A percentile compares a stretch with the other conserved stretches of the same genome.
These are phyloP conservation scores for Xylaria acuta DNA, from an alignment of 495 filamentous ascomycete genomes.

Conservation along the genomic window DNA sequence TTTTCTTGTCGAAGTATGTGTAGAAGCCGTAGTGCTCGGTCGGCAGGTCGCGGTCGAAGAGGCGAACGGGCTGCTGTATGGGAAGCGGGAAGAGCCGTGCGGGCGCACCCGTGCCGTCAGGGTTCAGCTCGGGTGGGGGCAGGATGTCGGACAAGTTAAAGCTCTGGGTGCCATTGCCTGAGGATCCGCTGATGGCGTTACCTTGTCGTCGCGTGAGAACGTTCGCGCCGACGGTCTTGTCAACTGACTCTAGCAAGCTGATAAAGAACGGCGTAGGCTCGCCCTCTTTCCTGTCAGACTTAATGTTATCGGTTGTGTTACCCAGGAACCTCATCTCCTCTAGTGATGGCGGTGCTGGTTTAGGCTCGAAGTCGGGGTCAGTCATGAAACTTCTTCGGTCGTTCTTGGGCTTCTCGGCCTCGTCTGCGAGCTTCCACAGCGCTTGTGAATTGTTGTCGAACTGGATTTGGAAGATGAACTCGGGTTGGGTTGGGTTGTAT, in stretches of 20 bases:
- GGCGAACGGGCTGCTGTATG: slow-evolving; percentile 76
- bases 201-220: slow-evolving; percentile 45
- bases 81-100: slow-evolving; percentile 73
- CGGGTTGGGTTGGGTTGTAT: slow-evolving; percentile 69
- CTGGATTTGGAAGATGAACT: slow-evolving; percentile 78
- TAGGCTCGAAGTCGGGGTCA: slow-evolving; percentile 55
- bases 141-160: slow-evolving; percentile 58
- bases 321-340: slow-evolving; percentile 80
- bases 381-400: slow-evolving; percentile 25
- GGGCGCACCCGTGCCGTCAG: slow-evolving; percentile 73
- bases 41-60: slow-evolving; percentile 80
- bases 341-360: slow-evolving; percentile 67
- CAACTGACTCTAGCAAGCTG: slow-evolving; percentile 49
- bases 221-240: slow-evolving; percentile 44
- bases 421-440: slow-evolving; percentile 48
- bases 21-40: slow-evolving; percentile 96
- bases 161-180: slow-evolving; percentile 16
- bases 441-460: slow-evolving; percentile 73
- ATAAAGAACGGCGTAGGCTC: slow-evolving; percentile 76
- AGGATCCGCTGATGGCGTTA: slow-evolving; percentile 27
- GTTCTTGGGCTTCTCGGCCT: slow-evolving; percentile 18
- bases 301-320: slow-evolving; percentile 77
- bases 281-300: slow-evolving; percentile 64
- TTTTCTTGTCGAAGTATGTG: slow-evolving; percentile 86
- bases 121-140: slow-evolving; percentile 64